A percentile compares a stretch with the other conserved stretches of the same genome.
Conservation (phyloP, 1,284 basidiomycete species). For the Sanguinoderma infundibulare region DNA sequence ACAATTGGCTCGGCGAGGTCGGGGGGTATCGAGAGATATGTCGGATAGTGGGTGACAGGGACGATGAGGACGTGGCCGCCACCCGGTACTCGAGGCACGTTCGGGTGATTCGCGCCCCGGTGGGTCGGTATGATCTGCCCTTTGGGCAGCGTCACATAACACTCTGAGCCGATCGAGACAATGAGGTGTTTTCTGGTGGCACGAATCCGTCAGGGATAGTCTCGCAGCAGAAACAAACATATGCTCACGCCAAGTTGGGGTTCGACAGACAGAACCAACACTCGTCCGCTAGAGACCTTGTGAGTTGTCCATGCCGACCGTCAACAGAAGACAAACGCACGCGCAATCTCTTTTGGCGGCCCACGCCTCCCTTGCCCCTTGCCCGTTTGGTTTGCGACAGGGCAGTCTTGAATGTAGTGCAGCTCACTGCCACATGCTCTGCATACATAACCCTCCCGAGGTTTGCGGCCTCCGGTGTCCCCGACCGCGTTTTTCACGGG, state of each 20-base stretch:
- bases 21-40: slow-evolving; percentile 65
- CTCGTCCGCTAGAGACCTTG: slow-evolving; percentile 65
- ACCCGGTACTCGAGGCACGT: slow-evolving; percentile 72
- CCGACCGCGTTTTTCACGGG: slow-evolving; percentile 76
- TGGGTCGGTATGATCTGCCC: slow-evolving; percentile 89
- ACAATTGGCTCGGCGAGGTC: slow-evolving; percentile 79
- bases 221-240: not conserved
- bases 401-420: slow-evolving; percentile 88
- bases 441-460: slow-evolving; percentile 84
- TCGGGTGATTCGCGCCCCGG: slow-evolving; percentile 47
- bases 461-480: slow-evolving; percentile 80
- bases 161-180: slow-evolving; percentile 89
- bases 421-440: slow-evolving; percentile 84
- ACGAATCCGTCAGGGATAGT: slow-evolving; percentile 6
- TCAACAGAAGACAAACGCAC: slow-evolving; percentile 48
- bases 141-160: slow-evolving; percentile 92
- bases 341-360: slow-evolving; percentile 78
- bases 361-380: slow-evolving; percentile 47
- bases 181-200: slow-evolving; percentile 86
- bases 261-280: slow-evolving; percentile 98
- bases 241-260: slow-evolving; percentile 78
- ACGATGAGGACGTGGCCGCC: slow-evolving; percentile 94
- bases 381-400: slow-evolving; percentile 61
- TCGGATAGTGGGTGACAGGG: slow-evolving; percentile 76
- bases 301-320: not conserved